Base-by-base conservation (phyloP, 371 early-diverging fungal species). In the Apophysomyces elegans region DNA sequence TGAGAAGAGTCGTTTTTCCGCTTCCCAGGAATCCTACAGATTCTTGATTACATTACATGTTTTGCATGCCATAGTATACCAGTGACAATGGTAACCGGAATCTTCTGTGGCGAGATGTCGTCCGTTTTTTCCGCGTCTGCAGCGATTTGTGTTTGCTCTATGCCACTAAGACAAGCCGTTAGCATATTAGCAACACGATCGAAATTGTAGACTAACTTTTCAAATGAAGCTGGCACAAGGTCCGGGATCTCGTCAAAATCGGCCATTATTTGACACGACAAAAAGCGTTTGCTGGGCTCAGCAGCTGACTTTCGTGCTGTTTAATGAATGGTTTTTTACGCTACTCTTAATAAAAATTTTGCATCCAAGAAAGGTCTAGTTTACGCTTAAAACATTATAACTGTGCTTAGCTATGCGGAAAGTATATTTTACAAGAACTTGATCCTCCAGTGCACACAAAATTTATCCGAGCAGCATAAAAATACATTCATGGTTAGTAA, bases 1-100 rank as follows among this genome's bases (percentile, higher is more conserved):
- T 94, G 13, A 98, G 79, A 21, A 98, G 75, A 0, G 98, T 98
- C 0, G 97, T 95, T 68, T 98, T 98, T 35, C 97, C 99, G n/a
- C 93, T 89, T 0, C 99, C 97, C 58, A 95, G 69, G 63, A 93
- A 94, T 0, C 94, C 93, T 75, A 72, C 65, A 21, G 18, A n/a
- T 16, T 45, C 12, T 37, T 46, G 41, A 18, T 46, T 61, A 47
- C 63, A 13, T 36, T 35, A 16, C 2, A 2, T 47, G 8, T 4
- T 47, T 21, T 39, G 35, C 11, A 50, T 36, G 13, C 13, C 35
- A 21, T 5, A 8, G 7, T 13, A 43, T 70, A 75, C 80, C 87
- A 11, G 92, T 92, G 12, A 93, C 81, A 41, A 93, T 87, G 37
- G 93, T 92, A 32, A 91, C 88, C 9, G 93, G 93, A 35, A 91